These are phyloP conservation scores for Malus hybrid DNA, from an alignment of 331 rosid species.

Conservation along the genomic window DNA sequence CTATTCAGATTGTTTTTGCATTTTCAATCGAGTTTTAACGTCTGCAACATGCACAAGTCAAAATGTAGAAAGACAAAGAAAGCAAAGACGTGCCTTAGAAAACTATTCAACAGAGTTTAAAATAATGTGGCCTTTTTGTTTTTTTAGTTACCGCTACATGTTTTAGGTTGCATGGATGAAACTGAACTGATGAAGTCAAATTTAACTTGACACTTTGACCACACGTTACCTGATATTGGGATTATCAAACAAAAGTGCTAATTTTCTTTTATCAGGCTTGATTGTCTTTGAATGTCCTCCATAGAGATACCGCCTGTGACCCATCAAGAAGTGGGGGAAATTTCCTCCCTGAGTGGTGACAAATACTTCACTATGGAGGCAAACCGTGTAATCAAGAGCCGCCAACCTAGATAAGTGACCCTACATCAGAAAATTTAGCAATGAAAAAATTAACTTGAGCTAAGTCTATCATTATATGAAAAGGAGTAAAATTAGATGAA, in stretches of 20 bases:
- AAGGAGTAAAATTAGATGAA: not conserved
- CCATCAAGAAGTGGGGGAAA: slow-evolving; percentile 97
- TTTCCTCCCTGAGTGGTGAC: slow-evolving; percentile 98
- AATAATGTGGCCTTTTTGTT: not conserved
- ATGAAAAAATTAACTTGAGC: slow-evolving; percentile 12
- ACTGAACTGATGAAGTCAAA: not conserved
- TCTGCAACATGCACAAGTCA: not conserved
- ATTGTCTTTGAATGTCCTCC: slow-evolving; percentile 92
- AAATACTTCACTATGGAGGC: slow-evolving; percentile 94
- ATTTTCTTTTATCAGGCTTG: slow-evolving; percentile 88
- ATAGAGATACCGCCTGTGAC: slow-evolving; percentile 76
- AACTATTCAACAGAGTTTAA: not conserved
- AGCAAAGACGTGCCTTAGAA: not conserved
- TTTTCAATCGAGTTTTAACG: not conserved
- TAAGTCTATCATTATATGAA: not conserved
- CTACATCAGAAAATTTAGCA: slow-evolving; percentile 52
- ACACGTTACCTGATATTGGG: slow-evolving; percentile 70
- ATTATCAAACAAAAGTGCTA: slow-evolving; percentile 61
- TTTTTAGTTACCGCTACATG: not conserved
- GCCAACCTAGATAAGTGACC: slow-evolving; percentile 96
- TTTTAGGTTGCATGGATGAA: not conserved
- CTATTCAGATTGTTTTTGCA: not conserved
- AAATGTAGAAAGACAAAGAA: not conserved
- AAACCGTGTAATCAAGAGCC: slow-evolving; percentile 93
- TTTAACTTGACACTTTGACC: not conserved